Conservation (phyloP, 1,284 basidiomycete species). For the Irpex rosettiformis region DNA sequence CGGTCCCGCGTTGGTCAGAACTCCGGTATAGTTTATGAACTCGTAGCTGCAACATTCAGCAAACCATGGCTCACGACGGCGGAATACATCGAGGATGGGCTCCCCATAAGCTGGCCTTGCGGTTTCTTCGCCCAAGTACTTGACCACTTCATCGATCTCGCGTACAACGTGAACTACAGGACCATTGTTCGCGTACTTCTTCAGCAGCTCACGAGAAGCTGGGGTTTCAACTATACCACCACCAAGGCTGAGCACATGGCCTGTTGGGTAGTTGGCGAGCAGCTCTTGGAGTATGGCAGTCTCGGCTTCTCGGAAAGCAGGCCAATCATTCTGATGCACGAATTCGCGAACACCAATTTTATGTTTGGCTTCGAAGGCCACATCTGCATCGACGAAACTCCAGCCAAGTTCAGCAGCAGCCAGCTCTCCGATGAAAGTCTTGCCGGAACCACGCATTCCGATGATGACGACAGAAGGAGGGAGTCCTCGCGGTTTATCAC, state of each 20-base stretch:
- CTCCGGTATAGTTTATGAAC: constrained; percentile 75
- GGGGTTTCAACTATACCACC: constrained; percentile 93
- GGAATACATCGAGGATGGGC: constrained; percentile 79
- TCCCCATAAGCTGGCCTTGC: constrained; percentile 87
- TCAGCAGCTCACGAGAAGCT: constrained; percentile 68
- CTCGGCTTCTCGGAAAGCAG: constrained; percentile 70
- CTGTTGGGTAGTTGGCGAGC: constrained; percentile 50
- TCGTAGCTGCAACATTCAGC: constrained; percentile 82
- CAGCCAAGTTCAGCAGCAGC: constrained; percentile 76
- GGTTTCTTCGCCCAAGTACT: constrained; percentile 77
- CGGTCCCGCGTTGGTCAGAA: constrained; percentile 17
- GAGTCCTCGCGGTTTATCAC: constrained; percentile 29
- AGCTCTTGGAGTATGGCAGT: constrained; percentile 58
- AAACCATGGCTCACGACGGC: constrained; percentile 86
- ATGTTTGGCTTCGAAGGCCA: constrained; percentile 69
- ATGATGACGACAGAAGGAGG: constrained; percentile 80
- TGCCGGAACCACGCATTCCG: constrained; percentile 97
- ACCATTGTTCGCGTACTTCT: constrained; percentile 61
- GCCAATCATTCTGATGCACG: constrained; percentile 77
- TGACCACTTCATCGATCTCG: constrained; percentile 67
- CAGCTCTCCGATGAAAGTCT: constrained; percentile 84
- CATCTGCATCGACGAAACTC: constrained; percentile 87
- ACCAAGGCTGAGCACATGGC: constrained; percentile 87
- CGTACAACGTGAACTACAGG: constrained; percentile 74
- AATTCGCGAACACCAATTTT: constrained; percentile 69